Conservation (phyloP, 2,329 filamentous ascomycete genomes). For the Didymella sp. region DNA sequence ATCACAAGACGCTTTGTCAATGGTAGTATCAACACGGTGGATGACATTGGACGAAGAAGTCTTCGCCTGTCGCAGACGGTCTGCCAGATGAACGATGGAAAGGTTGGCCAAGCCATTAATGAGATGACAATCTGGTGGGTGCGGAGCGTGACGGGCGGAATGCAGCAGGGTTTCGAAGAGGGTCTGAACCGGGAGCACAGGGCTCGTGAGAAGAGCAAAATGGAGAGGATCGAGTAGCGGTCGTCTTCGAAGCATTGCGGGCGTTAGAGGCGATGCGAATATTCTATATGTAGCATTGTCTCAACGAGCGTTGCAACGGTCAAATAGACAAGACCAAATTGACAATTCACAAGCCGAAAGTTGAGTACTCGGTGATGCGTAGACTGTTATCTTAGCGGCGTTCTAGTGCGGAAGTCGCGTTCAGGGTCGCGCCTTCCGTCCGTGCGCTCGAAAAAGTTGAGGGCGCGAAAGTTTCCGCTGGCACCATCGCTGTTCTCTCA, state of each 20-base stretch:
- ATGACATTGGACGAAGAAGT: slow-evolving; percentile 61
- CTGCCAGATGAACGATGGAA: slow-evolving; percentile 68
- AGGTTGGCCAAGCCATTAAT: slow-evolving; percentile 65
- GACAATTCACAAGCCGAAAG: not conserved
- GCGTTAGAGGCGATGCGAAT: not conserved
- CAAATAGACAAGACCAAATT: not conserved
- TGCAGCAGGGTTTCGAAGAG: slow-evolving; percentile 68
- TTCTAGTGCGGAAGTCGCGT: slow-evolving; percentile 5
- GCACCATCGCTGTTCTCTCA: slow-evolving; percentile 7
- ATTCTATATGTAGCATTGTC: not conserved
- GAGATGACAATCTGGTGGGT: slow-evolving; percentile 67
- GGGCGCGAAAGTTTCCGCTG: slow-evolving; percentile 15
- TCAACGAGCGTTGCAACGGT: not conserved
- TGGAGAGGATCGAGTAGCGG: slow-evolving; percentile 12
- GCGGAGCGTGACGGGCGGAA: slow-evolving; percentile 68
- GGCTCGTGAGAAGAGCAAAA: slow-evolving; percentile 9
- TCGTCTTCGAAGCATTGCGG: not conserved
- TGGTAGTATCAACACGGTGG: slow-evolving; percentile 60
- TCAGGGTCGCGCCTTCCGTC: slow-evolving; percentile 10
- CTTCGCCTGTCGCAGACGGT: slow-evolving; percentile 62
- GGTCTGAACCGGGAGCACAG: slow-evolving; percentile 44
- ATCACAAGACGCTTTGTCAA: slow-evolving; percentile 66
- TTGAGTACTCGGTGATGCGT: slow-evolving; percentile 1
- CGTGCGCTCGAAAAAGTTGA: slow-evolving; percentile 13
- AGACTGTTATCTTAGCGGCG: slow-evolving; percentile 12